Base-by-base conservation (phyloP, 2,329 filamentous ascomycete species). In the Aureobasidium sp. region DNA sequence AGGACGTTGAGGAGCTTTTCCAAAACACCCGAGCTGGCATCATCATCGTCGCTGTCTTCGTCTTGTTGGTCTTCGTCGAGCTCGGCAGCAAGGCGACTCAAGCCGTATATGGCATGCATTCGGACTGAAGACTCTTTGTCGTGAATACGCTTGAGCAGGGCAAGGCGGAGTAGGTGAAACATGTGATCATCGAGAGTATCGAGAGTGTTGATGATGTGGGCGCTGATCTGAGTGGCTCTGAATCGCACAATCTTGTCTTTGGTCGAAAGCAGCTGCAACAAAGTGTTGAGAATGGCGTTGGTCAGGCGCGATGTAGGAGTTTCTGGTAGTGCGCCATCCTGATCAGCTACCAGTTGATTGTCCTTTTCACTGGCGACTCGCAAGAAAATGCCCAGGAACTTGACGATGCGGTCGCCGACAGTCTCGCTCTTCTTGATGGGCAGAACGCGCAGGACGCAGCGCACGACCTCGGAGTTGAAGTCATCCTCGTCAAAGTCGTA, bases 161-260 rank as follows among this genome's bases (percentile, higher is more conserved):
- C 89, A 59, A 90, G 82, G 58, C 90, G 84, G 64, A 97, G 80
- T 63, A 90, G 84, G 68, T 91, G 86, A 72, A 96, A 99, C 12
- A 97, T 77, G 53, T 94, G 90, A 72, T 96, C 91, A 69, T 97
- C 94, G 68, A 97, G 90, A 1, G 90, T 87, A 65, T 96, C 90
- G 29, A 99, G 81, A 14, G 89, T 94, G 76, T 96, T 96, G 76
- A 99, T 88, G 65, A 97, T 87, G 72, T 96, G 90, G 1, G 91
- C 89, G 59, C 96, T 86, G 58, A 96, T 84, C 72, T 99, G 94
- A 0, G 93, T 95, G 5, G 91, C 86, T 63, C 94, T 84, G 75
- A 91, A 99, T 63, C 94, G 85, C 51, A 97, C 88, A 63, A 88
- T 88, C 75, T 97, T 97, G 76, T 99, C 94, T 76, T 96, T 97